Base-by-base conservation (phyloP, 345 rosid species). In the Linum tenue region DNA sequence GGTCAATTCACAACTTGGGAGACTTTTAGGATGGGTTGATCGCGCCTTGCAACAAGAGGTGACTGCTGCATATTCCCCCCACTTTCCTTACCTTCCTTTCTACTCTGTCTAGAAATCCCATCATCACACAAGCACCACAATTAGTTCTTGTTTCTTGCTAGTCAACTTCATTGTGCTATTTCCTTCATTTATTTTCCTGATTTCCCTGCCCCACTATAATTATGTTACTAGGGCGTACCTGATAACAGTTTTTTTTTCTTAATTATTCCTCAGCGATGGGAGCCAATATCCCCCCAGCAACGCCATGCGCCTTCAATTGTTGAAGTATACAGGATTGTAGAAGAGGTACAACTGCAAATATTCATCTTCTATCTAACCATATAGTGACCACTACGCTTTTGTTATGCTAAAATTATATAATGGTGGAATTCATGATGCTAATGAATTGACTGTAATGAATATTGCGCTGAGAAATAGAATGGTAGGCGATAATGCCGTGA, bases 21-120 rank as follows among this genome's bases (percentile, higher is more conserved):
- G 95, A 81, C 83, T 94, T 73, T 82, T 87, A 67, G 71, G 89
- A 66, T 94, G 99, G 97, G 95, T 90, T 76, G 96, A 94, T 71
- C 89, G 99, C 63, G 85, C 99, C 64, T 78, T 81, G 77, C 96
- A 85, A 78, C 96, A 85, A 74, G 99, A 94, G 99, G 99, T 86
- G 76, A 66, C 8, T 37, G 38, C 3, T 35, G 14, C 43, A 64
- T 2, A 59, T 65, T 37, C 50, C 36, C 63, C 53, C 53, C n/a
- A 48, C 44, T 55, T 22, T 64, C n/a, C 65, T 40, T 3, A 7
- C 37, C 16, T 37, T 37, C 39, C 16, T 17, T 3, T 48, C 53
- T 48, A 48, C 53, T 6, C 14, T 43, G 6, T 48, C 14, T 15
- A 48, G 3, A 48, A 48, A 48, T 15, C 11, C 53, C 53, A 48